Conservation (phyloP, 495 filamentous ascomycete genomes). For the Niebla homalea region DNA sequence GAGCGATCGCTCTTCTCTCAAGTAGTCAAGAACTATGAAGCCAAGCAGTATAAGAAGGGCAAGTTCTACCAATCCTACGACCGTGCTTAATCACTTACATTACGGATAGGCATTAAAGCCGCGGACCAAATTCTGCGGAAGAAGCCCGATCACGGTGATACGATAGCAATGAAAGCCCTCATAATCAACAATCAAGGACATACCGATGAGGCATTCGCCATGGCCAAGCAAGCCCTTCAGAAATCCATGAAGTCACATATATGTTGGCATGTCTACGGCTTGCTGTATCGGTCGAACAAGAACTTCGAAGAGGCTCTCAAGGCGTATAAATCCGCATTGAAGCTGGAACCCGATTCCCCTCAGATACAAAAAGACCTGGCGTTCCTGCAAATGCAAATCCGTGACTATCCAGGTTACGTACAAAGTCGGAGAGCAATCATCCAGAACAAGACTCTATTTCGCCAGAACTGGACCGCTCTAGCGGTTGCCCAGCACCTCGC, state of each 20-base stretch:
- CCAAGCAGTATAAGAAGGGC: conserved; percentile 97
- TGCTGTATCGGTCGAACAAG: conserved; percentile 83
- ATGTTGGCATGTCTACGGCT: conserved; percentile 98
- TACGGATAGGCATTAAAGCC: conserved; percentile 59
- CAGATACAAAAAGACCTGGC: conserved; percentile 93
- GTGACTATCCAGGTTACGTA: conserved; percentile 88
- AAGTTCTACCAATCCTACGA: conserved; percentile 11
- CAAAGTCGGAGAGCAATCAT: conserved; percentile 76
- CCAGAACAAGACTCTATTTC: conserved; percentile 58
- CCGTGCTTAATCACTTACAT: conserved; percentile 1
- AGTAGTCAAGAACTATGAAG: conserved; percentile 89
- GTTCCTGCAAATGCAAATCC: conserved; percentile 87
- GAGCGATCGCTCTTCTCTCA: conserved; percentile 87
- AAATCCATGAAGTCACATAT: conserved; percentile 98
- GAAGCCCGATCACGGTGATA: conserved; percentile 93
- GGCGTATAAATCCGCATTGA: conserved; percentile 89
- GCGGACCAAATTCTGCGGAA: conserved; percentile 91
- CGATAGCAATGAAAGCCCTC: conserved; percentile 95
- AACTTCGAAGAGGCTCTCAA: conserved; percentile 99
- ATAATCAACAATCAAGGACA: conserved; percentile 88
- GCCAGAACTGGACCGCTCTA: conserved; percentile 92
- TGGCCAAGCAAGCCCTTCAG: conserved; percentile 80
- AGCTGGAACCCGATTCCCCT: conserved; percentile 78
- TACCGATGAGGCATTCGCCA: conserved; percentile 79
- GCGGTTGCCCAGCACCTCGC: conserved; percentile 85